These are phyloP conservation scores for Purshia tridentata DNA, from an alignment of 306 rosid species.

Conservation along the genomic window DNA sequence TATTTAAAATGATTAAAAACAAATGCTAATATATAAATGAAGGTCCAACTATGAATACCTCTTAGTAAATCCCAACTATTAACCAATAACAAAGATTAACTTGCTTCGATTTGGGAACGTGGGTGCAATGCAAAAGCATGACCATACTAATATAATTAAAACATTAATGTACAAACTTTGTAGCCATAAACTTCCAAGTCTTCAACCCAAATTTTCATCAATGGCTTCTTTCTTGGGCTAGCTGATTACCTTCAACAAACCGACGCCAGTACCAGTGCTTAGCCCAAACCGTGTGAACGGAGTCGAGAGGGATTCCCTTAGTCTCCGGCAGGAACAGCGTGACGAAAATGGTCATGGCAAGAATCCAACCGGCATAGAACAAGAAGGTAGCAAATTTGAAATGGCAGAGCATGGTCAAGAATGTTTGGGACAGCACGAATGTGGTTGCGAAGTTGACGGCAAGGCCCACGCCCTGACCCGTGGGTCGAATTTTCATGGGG, in stretches of 20 bases:
- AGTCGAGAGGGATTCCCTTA: conserved; percentile 61
- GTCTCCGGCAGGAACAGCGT: conserved; percentile 69
- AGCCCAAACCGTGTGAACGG: conserved; percentile 54
- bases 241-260: conserved; percentile 27
- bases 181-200: too few relatives aligned
- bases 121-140: neutral
- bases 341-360: conserved; percentile 52
- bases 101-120: neutral
- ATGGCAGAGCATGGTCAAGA: conserved; percentile 67
- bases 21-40: too few relatives aligned
- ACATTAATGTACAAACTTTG: neutral
- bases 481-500: conserved; percentile 55
- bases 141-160: neutral
- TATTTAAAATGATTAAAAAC: too few relatives aligned
- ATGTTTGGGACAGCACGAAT: conserved; percentile 56
- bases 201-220: neutral
- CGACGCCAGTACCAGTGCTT: conserved; percentile 71
- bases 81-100: neutral
- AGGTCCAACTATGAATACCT: too few relatives aligned
- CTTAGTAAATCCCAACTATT: neutral
- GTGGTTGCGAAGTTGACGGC: conserved; percentile 43
- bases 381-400: conserved; percentile 64
- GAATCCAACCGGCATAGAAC: conserved; percentile 62
- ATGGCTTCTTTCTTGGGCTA: neutral
- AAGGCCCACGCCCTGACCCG: conserved; percentile 63